Percentiles rank a stretch among this genome's conserved stretches.
These are phyloP conservation scores for Barnettozyma salicaria DNA, from an alignment of 805 yeast species.

Conservation along the genomic window DNA sequence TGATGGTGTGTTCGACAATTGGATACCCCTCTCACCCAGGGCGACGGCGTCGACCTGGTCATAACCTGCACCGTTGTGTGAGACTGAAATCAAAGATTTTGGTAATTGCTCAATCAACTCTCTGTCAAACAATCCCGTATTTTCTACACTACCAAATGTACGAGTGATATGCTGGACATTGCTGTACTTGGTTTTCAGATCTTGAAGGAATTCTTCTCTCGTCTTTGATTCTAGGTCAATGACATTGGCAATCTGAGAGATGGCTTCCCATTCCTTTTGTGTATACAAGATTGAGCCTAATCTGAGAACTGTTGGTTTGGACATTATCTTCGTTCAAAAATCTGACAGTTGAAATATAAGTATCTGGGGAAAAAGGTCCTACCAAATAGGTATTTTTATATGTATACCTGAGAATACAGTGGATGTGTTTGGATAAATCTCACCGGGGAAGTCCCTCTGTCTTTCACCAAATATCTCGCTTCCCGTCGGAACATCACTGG, in stretches of 20 bases:
- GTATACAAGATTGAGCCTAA: constrained; percentile 49
- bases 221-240: constrained; percentile 36
- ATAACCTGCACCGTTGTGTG: constrained; percentile 72
- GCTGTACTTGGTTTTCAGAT: constrained; percentile 29
- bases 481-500: no score
- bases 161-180: constrained; percentile 37
- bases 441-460: no score
- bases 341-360: neutral
- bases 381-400: no score
- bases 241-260: constrained; percentile 41
- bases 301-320: constrained; percentile 56
- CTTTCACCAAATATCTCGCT: no score
- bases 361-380: no score
- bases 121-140: constrained; percentile 61
- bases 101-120: constrained; percentile 56
- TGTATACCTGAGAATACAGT: no score
- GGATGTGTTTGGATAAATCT: no score
- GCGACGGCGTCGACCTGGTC: constrained; percentile 61
- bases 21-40: constrained; percentile 46
- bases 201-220: constrained; percentile 32
- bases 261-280: constrained; percentile 57
- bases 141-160: constrained; percentile 44
- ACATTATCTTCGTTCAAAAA: constrained; percentile 1
- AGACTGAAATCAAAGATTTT: constrained; percentile 41
- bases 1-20: constrained; percentile 60